Conservation (phyloP, 108 stramenopile genomes). For the Cyclotella baltica region DNA sequence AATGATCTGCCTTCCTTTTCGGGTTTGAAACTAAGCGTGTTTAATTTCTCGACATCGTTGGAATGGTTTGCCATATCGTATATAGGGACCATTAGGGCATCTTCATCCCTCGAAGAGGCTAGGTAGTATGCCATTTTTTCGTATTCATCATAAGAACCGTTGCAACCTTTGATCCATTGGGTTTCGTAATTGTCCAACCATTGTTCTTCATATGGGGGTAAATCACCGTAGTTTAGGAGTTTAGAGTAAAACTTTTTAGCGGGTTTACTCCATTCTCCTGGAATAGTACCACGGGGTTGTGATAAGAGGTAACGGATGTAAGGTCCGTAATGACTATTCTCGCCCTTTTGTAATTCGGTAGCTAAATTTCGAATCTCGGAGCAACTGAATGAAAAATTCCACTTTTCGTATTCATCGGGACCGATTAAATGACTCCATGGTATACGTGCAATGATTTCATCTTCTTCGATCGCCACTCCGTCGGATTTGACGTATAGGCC, state of each 20-base stretch:
- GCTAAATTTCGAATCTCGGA: conserved; percentile 36
- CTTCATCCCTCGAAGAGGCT: conserved; percentile 34
- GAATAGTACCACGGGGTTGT: conserved; percentile 41
- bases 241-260: conserved; percentile 35
- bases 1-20: conserved; percentile 26
- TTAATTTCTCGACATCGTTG: conserved; percentile 47
- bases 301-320: conserved; percentile 50
- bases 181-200: conserved; percentile 19
- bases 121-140: conserved; percentile 27
- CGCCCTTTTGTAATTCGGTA: conserved; percentile 46
- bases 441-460: conserved; percentile 46
- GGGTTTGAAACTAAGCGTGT: conserved; percentile 48
- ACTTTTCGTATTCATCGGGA: conserved; percentile 28
- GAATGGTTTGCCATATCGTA: conserved; percentile 61
- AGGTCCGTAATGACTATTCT: conserved; percentile 32
- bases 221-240: conserved; percentile 30
- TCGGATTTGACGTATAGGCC: conserved; percentile 41
- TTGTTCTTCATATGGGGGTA: conserved; percentile 47
- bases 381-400: conserved; percentile 40
- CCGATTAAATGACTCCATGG: conserved; percentile 47
- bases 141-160: conserved; percentile 24
- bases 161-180: conserved; percentile 35
- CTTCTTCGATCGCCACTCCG: conserved; percentile 38
- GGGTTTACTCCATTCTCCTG: conserved; percentile 45
- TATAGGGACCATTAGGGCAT: conserved; percentile 49